These are phyloP conservation scores for Ascochyta fabae DNA, from an alignment of 2,329 filamentous ascomycete genomes.

Conservation along the genomic window DNA sequence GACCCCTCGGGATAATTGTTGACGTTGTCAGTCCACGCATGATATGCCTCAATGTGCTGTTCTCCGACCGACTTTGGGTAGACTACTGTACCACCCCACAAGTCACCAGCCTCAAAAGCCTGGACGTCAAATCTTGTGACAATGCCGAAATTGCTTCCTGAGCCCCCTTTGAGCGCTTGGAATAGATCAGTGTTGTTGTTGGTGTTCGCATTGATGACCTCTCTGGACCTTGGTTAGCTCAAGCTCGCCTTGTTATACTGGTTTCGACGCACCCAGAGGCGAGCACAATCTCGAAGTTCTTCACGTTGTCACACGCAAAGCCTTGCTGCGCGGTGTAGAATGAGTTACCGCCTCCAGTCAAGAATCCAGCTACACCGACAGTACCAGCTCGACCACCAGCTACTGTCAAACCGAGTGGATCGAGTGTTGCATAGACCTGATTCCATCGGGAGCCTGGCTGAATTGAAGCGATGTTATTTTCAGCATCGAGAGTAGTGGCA, in stretches of 20 bases:
- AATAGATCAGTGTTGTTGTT: constrained; percentile 44
- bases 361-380: constrained; percentile 39
- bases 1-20: constrained; percentile 31
- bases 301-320: too few species aligned
- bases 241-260: too few species aligned
- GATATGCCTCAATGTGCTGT: constrained; percentile 28
- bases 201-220: constrained; percentile 41
- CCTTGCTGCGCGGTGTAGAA: constrained; percentile 28
- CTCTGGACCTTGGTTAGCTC: not conserved
- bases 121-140: constrained; percentile 46
- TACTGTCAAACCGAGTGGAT: constrained; percentile 23
- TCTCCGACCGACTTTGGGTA: constrained; percentile 24
- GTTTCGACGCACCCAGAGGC: too few species aligned
- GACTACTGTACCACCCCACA: constrained; percentile 31
- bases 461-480: constrained; percentile 28
- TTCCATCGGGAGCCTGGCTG: constrained; percentile 41
- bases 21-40: constrained; percentile 32
- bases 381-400: constrained; percentile 33
- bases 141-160: constrained; percentile 49
- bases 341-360: constrained; percentile 38
- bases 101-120: constrained; percentile 28
- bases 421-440: constrained; percentile 41
- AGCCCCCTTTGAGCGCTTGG: constrained; percentile 50
- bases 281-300: too few species aligned
- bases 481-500: constrained; percentile 14